These are phyloP conservation scores for Barnettozyma pratensis DNA, from an alignment of 805 yeast species.

Conservation along the genomic window DNA sequence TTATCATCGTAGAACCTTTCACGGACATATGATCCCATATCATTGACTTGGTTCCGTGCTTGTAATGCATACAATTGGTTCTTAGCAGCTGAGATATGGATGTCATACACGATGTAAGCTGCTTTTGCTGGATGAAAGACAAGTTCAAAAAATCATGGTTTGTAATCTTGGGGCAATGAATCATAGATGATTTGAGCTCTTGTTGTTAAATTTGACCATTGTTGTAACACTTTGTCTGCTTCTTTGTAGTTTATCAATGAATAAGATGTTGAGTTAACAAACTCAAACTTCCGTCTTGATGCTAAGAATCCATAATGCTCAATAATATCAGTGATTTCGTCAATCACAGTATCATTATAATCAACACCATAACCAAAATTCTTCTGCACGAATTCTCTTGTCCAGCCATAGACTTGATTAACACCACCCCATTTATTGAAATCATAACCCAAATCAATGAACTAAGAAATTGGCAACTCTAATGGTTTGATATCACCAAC, in stretches of 20 bases:
- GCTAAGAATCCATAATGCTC: constrained; percentile 10
- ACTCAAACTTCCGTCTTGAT: constrained; percentile 11
- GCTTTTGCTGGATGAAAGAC: constrained; percentile 11
- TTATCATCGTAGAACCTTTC: constrained; percentile 7
- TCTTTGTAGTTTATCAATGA: constrained; percentile 8
- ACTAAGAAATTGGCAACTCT: constrained; percentile 12
- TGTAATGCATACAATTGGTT: constrained; percentile 7
- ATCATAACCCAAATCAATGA: constrained; percentile 11
- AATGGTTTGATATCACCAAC: constrained; percentile 12
- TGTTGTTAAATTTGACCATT: constrained; percentile 6
- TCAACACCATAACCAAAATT: constrained; percentile 1
- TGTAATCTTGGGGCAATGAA: constrained; percentile 4
- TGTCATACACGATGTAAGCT: constrained; percentile 10
- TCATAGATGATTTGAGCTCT: constrained; percentile 9
- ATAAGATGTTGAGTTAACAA: constrained; percentile 4
- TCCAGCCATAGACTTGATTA: constrained; percentile 5
- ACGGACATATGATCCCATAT: constrained; percentile 3
- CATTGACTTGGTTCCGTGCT: constrained; percentile 10
- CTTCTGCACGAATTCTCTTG: constrained; percentile 4
- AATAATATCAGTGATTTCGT: constrained; percentile 9
- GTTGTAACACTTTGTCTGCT: constrained; percentile 5
- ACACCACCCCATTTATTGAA: constrained; percentile 9
- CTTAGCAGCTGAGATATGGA: constrained; percentile 8
- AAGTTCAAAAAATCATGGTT: constrained; percentile 7
- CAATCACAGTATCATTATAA: neutral